Conservation (phyloP, 768 basidiomycete genomes). For the Podaxis pistillaris region DNA sequence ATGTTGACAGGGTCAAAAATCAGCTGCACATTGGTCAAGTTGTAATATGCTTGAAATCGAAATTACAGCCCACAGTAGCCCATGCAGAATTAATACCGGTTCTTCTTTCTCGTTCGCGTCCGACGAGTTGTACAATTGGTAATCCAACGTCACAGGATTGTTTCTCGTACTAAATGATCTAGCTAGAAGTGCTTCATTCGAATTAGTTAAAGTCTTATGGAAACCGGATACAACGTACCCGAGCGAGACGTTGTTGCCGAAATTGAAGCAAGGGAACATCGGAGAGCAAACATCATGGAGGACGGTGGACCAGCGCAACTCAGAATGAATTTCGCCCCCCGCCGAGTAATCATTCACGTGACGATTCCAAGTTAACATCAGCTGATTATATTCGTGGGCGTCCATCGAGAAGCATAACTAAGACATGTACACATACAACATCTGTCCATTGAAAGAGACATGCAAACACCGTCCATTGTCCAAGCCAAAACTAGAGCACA, state of each 20-base stretch:
- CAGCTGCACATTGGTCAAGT: conserved; percentile 8
- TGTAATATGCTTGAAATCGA: background rate
- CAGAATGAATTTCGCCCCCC: too few relatives aligned
- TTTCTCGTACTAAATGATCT: background rate
- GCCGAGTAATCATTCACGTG: too few relatives aligned
- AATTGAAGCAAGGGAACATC: background rate
- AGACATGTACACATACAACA: background rate
- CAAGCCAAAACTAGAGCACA: background rate
- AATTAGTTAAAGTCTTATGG: background rate
- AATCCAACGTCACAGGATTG: background rate
- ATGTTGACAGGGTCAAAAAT: background rate
- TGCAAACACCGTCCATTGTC: background rate
- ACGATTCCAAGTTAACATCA: too few relatives aligned
- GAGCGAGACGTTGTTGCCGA: background rate
- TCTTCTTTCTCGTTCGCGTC: conserved; percentile 25
- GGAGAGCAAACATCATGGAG: background rate
- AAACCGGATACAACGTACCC: background rate
- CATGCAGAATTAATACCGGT: conserved; percentile 60
- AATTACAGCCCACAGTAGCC: conserved; percentile 53
- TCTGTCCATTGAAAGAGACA: too few relatives aligned
- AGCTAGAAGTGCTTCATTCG: background rate
- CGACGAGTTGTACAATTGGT: background rate
- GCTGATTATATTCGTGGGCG: too few relatives aligned
- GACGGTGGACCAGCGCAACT: background rate
- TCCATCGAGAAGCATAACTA: background rate